These are phyloP conservation scores for Tuber borchii DNA, from an alignment of 495 filamentous ascomycete species.

Conservation along the genomic window DNA sequence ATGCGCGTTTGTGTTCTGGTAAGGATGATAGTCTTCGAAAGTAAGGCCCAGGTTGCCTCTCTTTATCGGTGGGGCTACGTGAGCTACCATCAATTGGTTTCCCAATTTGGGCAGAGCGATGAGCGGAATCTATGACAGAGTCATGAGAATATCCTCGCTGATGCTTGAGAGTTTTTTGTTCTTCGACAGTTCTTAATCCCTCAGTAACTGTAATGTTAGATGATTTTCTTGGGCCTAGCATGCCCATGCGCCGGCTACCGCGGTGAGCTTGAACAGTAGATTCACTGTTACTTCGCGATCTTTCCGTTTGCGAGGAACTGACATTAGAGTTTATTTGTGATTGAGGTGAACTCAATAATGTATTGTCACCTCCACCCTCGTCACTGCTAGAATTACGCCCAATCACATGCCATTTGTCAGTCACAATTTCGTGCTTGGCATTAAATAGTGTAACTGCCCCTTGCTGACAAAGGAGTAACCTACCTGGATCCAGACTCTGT, in stretches of 20 bases:
- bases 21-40: constrained; percentile 74
- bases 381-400: constrained; percentile 45
- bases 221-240: constrained; percentile 63
- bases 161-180: constrained; percentile 45
- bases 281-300: constrained; percentile 85
- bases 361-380: constrained; percentile 45
- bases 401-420: constrained; percentile 6
- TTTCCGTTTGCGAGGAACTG: constrained; percentile 52
- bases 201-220: constrained; percentile 40
- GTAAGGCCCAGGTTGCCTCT: constrained; percentile 52
- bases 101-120: constrained; percentile 18
- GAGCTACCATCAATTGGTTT: constrained; percentile 16
- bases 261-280: constrained; percentile 55
- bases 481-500: constrained; percentile 63
- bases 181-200: constrained; percentile 69
- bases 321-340: not conserved
- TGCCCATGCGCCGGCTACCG: constrained; percentile 69
- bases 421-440: constrained; percentile 8
- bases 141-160: constrained; percentile 41
- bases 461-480: constrained; percentile 1
- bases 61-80: constrained; percentile 40
- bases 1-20: constrained; percentile 69
- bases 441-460: constrained; percentile 34
- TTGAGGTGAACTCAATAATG: constrained; percentile 11
- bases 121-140: constrained; percentile 31